phyloP scores from a whole-genome alignment of 495 filamentous ascomycete species.

The Lichina pygmaea region DNA sequence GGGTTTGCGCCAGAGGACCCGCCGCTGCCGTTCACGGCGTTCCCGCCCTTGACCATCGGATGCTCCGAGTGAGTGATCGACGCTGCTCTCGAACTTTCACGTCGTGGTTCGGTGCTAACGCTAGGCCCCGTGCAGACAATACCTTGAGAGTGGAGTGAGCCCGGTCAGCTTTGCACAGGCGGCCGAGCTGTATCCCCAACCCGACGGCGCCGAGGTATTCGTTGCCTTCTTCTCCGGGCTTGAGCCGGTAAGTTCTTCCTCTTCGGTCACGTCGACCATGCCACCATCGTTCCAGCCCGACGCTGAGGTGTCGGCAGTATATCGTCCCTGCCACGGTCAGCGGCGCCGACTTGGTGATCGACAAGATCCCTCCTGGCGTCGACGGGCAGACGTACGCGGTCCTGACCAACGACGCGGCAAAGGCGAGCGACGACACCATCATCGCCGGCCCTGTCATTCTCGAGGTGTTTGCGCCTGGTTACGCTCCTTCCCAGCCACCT shows the following conservation, averaged over 20 bases:
- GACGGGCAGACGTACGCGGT: conserved; percentile 21
- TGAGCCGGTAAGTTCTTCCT: neutral
- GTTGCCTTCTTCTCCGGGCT: neutral
- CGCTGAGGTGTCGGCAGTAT: neutral
- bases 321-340: neutral
- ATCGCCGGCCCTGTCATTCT: conserved; percentile 20
- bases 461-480: conserved; percentile 8
- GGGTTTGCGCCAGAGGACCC: conserved; percentile 27
- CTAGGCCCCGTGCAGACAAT: neutral
- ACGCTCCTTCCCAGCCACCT: too few relatives aligned
- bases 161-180: neutral
- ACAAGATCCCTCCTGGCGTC: conserved; percentile 14
- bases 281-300: neutral
- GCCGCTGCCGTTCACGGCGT: conserved; percentile 28
- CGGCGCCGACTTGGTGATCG: neutral
- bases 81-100: conserved; percentile 1
- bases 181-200: neutral
- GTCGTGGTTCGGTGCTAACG: neutral
- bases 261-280: neutral
- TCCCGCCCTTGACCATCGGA: conserved; percentile 14
- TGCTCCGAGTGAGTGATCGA: neutral
- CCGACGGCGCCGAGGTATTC: neutral
- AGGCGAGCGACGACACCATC: conserved; percentile 17
- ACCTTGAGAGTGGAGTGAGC: neutral
- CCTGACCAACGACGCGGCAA: conserved; percentile 10